A percentile compares a stretch with the other conserved stretches of the same genome.
phyloP scores from a whole-genome alignment of 2,329 filamentous ascomycete genomes.

The Lasiodiplodia hormozganensis region DNA sequence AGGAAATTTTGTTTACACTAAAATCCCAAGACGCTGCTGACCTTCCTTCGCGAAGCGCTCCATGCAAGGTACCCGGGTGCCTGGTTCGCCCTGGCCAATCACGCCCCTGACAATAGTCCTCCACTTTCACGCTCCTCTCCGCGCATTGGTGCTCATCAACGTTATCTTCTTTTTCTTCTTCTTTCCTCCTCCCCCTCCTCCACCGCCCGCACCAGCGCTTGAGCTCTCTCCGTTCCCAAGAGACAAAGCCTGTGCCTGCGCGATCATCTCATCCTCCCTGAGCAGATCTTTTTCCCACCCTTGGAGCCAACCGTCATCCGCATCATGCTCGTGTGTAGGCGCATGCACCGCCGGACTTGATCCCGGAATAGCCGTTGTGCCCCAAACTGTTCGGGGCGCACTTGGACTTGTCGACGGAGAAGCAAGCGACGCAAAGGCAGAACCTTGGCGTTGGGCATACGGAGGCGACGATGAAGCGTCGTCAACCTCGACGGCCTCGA shows the following conservation, averaged over 20 bases:
- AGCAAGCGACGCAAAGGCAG: constrained; percentile 72
- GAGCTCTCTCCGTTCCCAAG: constrained; percentile 39
- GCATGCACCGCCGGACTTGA: constrained; percentile 63
- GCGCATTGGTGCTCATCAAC: constrained; percentile 69
- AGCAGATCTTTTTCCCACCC: constrained; percentile 81
- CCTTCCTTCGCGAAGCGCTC: constrained; percentile 19
- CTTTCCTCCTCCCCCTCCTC: constrained; percentile 46
- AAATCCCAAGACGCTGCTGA: constrained; percentile 11
- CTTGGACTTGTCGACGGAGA: constrained; percentile 83
- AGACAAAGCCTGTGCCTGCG: constrained; percentile 54
- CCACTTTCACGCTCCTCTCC: constrained; percentile 60
- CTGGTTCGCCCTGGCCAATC: constrained; percentile 19
- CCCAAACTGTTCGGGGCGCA: constrained; percentile 84
- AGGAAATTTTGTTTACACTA: not conserved
- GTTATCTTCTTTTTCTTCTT: constrained; percentile 74
- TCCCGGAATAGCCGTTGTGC: constrained; percentile 73
- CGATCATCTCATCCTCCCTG: constrained; percentile 59
- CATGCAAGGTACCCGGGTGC: constrained; percentile 29
- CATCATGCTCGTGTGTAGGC: constrained; percentile 48
- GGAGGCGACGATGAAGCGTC: constrained; percentile 54
- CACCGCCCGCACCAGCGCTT: constrained; percentile 39
- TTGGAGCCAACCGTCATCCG: constrained; percentile 85
- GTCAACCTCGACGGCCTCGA: constrained; percentile 44
- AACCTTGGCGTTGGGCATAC: constrained; percentile 58
- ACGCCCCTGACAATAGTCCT: not conserved